These are phyloP conservation scores for Oryza coarctata DNA, from an alignment of 176 grass and related monocot genomes.

Conservation along the genomic window DNA sequence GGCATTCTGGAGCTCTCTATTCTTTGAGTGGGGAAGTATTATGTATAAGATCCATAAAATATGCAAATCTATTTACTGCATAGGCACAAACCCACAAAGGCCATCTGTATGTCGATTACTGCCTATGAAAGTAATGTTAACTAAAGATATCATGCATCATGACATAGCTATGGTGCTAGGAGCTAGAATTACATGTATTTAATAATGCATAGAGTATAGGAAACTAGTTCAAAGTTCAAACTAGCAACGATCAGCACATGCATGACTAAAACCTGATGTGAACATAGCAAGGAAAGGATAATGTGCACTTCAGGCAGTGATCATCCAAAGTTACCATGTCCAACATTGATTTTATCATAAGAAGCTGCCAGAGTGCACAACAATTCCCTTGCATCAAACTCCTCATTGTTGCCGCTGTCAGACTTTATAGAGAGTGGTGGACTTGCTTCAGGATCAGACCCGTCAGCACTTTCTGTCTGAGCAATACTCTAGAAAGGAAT, in stretches of 20 bases:
- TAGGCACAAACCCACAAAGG: background rate
- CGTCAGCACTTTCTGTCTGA: conserved; percentile 19
- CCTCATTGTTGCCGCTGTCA: conserved; percentile 15
- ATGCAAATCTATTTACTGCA: background rate
- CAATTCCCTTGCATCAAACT: conserved; percentile 55
- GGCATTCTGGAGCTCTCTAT: background rate
- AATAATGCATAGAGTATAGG: background rate
- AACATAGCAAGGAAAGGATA: background rate
- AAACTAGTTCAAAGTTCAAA: conserved; percentile 2
- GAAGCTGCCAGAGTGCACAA: conserved; percentile 59
- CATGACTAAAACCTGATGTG: conserved; percentile 14
- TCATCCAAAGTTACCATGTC: conserved; percentile 63
- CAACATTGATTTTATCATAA: conserved; percentile 54
- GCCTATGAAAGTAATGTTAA: too few relatives aligned
- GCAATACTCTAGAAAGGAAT: conserved; percentile 41
- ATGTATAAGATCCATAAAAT: background rate
- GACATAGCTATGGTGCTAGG: background rate
- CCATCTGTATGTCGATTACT: background rate
- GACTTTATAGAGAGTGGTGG: conserved; percentile 3
- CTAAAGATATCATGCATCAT: too few relatives aligned
- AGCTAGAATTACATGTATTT: background rate
- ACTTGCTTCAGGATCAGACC: conserved; percentile 17
- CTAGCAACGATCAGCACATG: conserved; percentile 4
- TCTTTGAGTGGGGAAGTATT: background rate
- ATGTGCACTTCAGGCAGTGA: conserved; percentile 2